Percentiles rank a stretch among this genome's conserved stretches.
These are phyloP conservation scores for Globisporangium yorkense DNA, from an alignment of 352 stramenopile species.

Conservation along the genomic window DNA sequence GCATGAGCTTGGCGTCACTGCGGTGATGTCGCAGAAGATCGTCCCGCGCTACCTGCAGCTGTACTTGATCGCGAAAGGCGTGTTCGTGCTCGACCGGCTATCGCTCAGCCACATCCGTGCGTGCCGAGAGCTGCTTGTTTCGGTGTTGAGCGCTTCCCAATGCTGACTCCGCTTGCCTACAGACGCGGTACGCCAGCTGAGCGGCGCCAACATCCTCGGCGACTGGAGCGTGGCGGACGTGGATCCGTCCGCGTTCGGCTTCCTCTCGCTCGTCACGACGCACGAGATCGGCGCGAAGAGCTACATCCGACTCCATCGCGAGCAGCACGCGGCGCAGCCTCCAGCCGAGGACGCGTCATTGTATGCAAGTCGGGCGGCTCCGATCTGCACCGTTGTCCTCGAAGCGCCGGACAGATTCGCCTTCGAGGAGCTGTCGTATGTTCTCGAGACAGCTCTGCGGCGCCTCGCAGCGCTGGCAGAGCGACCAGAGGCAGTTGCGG, in stretches of 20 bases:
- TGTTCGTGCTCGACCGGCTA: constrained; percentile 46
- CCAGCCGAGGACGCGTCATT: neutral
- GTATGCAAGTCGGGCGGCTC: constrained; percentile 10
- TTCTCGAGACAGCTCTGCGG: constrained; percentile 33
- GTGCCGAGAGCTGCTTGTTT: constrained; percentile 5
- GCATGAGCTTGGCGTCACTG: constrained; percentile 19
- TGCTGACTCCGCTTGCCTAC: neutral
- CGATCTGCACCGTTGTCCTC: constrained; percentile 39
- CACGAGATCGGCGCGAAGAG: constrained; percentile 26
- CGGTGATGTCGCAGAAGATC: constrained; percentile 54
- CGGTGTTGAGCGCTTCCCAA: neutral
- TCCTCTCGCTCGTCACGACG: constrained; percentile 32
- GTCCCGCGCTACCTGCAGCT: constrained; percentile 41
- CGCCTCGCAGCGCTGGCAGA: constrained; percentile 31
- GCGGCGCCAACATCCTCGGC: constrained; percentile 35
- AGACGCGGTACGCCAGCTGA: constrained; percentile 47
- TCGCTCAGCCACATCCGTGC: constrained; percentile 47
- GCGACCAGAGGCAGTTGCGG: constrained; percentile 31
- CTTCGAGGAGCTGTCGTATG: constrained; percentile 42
- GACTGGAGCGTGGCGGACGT: constrained; percentile 31
- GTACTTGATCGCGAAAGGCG: constrained; percentile 25
- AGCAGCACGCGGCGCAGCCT: neutral
- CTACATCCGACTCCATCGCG: constrained; percentile 29
- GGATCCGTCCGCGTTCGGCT: constrained; percentile 23
- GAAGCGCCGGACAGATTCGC: constrained; percentile 25